Base-by-base conservation (phyloP, 75 land plant species). In the Cunninghamia lanceolata region DNA sequence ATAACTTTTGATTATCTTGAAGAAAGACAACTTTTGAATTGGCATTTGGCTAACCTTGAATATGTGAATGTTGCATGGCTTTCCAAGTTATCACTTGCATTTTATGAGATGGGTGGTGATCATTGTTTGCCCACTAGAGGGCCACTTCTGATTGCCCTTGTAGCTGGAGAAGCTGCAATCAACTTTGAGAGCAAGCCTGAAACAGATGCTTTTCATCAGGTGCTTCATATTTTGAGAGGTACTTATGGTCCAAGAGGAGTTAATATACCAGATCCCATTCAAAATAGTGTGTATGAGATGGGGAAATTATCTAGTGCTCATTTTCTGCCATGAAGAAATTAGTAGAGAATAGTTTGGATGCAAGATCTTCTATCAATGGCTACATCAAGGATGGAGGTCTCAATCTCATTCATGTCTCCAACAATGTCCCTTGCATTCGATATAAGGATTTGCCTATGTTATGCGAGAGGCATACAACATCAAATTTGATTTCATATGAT, bases 31-130 rank as follows among this genome's bases (percentile, higher is more conserved):
- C 92, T 96, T 42, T 91, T 93, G 80, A 94, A 97, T 88, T 97
- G 97, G 99, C 97, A 96, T 88, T 88, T 95, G 50, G 97, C 97
- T 10, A 97, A 95, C 85, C 92, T 97, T 66, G 99, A 97, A 86
- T 97, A 93, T 85, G 94, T 97, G 25, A 97, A 97, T 91, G 99
- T 95, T 10, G 95, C 92, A 39, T 89, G 91, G 87, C 95, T 97
- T 50, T 90, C 97, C 7, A 82, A 92, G 3, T 91, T 96, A 16
- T 96, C 98, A 6, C 92, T 95, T 66, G 96, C n/a, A n/a, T n/a
- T n/a, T n/a, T n/a, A n/a, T n/a, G n/a, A n/a, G n/a, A n/a, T n/a
- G n/a, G n/a, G n/a, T n/a, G n/a, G n/a, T n/a, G n/a, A n/a, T n/a
- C n/a, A n/a, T n/a, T n/a, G n/a, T n/a, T n/a, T n/a, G n/a, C 93